Evolutionary conservation across 495 filamentous ascomycete species (phyloP), one percentile per base, ranked within the genome.

Genomic region (Podospora anserina): DNA sequence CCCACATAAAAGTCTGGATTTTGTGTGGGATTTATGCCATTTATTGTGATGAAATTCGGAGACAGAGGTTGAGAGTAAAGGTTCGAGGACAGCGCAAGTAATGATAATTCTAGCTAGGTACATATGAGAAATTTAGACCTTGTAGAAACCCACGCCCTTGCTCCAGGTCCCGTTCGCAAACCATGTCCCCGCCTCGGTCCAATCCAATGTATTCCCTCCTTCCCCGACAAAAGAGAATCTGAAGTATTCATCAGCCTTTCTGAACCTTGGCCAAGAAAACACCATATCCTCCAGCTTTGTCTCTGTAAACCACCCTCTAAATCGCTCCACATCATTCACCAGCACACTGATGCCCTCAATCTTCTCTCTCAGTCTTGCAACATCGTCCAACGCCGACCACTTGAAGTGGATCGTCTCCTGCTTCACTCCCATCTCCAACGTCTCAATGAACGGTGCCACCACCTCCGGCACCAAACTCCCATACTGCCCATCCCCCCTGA

Each of bases 401-500:
- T 86, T 82, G 18, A 84, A 83, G 13, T 88, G 85, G 2, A 86
- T 85, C 6, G 76, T 76, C 54, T 3, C 49, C 72, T 0, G 28
- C 58, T 19, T n/a, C 1, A 58, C 34, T 4, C 7, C 19, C 34
- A 11, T 23, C 32, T 54, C 18, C 32, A 65, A 26, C 60, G 78
- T 62, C 27, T 78, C 77, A 1, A 88, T 81, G 7, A 78, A 65
- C 3, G 84, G 82, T 6, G 81, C 77, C 4, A 82, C 78, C 64
- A 96, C 78, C 44, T 79, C 81, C 0, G 95, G 95, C n/a, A 92
- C 84, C 1, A 86, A 77, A 2, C 88, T 87, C 15, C 88, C 88
- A 66, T 90, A 83, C 79, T 88, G 88, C 0, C 87, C 88, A 61
- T 91, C 91, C 11, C 89, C 89, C 49, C 86, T 84, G 54, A 98